A percentile compares a stretch with the other conserved stretches of the same genome.
Evolutionary conservation across 1,284 basidiomycete genomes (phyloP).

Genomic region (Ustilago curta): DNA sequence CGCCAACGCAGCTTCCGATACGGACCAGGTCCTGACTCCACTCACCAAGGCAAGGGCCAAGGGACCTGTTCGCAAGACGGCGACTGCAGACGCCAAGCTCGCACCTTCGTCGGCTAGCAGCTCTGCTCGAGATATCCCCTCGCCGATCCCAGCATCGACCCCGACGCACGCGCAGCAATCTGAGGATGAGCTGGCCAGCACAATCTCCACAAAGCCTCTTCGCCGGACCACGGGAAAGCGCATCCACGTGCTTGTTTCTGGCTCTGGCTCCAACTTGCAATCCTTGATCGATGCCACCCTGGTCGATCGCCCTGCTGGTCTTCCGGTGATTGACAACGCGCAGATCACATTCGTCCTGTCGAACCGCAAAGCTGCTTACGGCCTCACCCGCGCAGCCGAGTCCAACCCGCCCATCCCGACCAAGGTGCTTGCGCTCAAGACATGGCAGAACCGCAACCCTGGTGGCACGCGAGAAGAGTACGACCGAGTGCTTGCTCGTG

Average conservation of each 20-base stretch:
- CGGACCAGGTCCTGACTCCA: slow-evolving; percentile 27
- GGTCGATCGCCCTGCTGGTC: slow-evolving; percentile 72
- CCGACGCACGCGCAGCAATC: slow-evolving; percentile 2
- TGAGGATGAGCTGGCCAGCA: slow-evolving; percentile 5
- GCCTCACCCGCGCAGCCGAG: slow-evolving; percentile 82
- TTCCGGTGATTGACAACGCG: slow-evolving; percentile 71
- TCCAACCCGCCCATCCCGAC: slow-evolving; percentile 81
- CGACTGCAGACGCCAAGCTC: slow-evolving; percentile 16
- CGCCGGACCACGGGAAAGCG: slow-evolving; percentile 57
- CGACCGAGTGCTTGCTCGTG: slow-evolving; percentile 82
- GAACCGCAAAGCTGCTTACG: slow-evolving; percentile 90
- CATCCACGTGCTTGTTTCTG: slow-evolving; percentile 67
- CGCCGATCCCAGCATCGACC: slow-evolving; percentile 11
- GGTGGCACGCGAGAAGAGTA: slow-evolving; percentile 84
- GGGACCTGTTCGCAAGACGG: slow-evolving; percentile 25
- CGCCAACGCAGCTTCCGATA: slow-evolving; percentile 4
- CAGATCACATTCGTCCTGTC: slow-evolving; percentile 87
- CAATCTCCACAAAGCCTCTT: slow-evolving; percentile 22
- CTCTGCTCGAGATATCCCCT: background rate
- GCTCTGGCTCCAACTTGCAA: slow-evolving; percentile 85
- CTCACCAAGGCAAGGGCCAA: slow-evolving; percentile 38
- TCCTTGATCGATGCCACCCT: slow-evolving; percentile 89
- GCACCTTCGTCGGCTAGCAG: background rate
- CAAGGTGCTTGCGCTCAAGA: slow-evolving; percentile 84
- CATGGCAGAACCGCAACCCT: slow-evolving; percentile 79